Percentiles rank a stretch among this genome's conserved stretches.
phyloP scores from a whole-genome alignment of 805 yeast genomes.

The Ogataea populi-albae region DNA sequence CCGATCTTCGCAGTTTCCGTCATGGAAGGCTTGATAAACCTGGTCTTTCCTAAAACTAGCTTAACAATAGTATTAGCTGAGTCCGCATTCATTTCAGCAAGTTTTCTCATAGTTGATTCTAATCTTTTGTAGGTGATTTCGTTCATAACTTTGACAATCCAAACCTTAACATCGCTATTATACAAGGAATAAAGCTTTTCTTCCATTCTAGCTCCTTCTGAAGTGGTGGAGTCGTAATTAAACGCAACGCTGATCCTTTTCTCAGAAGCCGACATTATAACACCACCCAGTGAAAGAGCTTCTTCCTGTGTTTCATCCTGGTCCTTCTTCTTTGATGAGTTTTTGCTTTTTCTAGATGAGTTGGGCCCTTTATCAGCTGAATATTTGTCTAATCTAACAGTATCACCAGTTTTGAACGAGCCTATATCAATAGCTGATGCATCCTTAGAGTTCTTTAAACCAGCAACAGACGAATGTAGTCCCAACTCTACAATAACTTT shows the following conservation, averaged over 20 bases:
- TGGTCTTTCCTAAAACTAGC: conserved; percentile 44
- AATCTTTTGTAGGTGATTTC: conserved; percentile 73
- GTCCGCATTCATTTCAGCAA: conserved; percentile 44
- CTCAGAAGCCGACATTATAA: conserved; percentile 51
- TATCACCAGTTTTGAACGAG: conserved; percentile 69
- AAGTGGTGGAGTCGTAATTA: conserved; percentile 42
- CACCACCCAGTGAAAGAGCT: conserved; percentile 51
- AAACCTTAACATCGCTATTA: conserved; percentile 46
- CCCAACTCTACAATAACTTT: conserved; percentile 61
- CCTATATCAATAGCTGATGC: conserved; percentile 42
- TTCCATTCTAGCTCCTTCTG: conserved; percentile 37
- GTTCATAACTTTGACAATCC: conserved; percentile 68
- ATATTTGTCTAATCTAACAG: conserved; percentile 58
- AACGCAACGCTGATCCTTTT: conserved; percentile 55
- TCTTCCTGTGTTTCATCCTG: conserved; percentile 22
- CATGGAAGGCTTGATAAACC: conserved; percentile 32
- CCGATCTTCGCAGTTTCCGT: conserved; percentile 3
- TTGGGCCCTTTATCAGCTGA: conserved; percentile 24
- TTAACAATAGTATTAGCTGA: conserved; percentile 40
- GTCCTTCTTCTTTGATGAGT: conserved; percentile 30
- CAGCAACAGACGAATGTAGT: conserved; percentile 43
- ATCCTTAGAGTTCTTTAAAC: conserved; percentile 20
- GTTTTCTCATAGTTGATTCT: conserved; percentile 70
- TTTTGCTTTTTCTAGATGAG: conserved; percentile 23
- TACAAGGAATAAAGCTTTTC: conserved; percentile 48